Conservation (phyloP, 257 asterid genomes). For the Eucommia ulmoides region DNA sequence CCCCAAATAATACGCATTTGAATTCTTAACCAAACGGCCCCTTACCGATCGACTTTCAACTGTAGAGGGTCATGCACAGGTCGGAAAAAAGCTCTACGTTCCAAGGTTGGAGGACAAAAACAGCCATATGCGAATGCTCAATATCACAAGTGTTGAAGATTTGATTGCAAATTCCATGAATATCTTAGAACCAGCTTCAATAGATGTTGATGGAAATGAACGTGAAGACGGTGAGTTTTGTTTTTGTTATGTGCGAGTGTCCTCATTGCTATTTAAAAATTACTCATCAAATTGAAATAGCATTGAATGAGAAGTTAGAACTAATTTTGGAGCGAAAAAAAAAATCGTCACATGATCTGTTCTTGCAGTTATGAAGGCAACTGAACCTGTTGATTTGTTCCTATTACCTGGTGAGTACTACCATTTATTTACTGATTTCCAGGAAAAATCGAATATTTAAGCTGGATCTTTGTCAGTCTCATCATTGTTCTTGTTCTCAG, state of each 20-base stretch:
- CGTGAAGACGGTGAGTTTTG: conserved; percentile 63
- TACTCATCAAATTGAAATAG: neutral
- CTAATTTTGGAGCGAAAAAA: conserved; percentile 1
- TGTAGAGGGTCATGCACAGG: conserved; percentile 40
- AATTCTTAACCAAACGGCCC: neutral
- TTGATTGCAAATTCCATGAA: conserved; percentile 82
- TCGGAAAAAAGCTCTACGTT: conserved; percentile 69
- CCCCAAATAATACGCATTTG: no score
- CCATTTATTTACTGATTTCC: no score
- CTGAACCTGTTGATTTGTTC: conserved; percentile 83
- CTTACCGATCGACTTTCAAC: conserved; percentile 17
- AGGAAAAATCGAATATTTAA: no score
- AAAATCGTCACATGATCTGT: conserved; percentile 4
- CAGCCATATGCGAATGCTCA: conserved; percentile 87
- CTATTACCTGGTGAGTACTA: conserved; percentile 74
- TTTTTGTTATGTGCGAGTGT: neutral
- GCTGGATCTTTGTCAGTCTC: no score
- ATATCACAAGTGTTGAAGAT: conserved; percentile 67
- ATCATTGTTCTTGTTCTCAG: conserved; percentile 21
- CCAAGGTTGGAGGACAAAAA: conserved; percentile 93
- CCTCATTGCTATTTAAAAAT: neutral
- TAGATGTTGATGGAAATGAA: conserved; percentile 66
- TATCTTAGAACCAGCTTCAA: conserved; percentile 73
- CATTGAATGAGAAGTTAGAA: neutral
- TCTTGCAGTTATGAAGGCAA: conserved; percentile 69